Conservation (phyloP, 805 yeast genomes). For the Lipomyces starkeyi region DNA sequence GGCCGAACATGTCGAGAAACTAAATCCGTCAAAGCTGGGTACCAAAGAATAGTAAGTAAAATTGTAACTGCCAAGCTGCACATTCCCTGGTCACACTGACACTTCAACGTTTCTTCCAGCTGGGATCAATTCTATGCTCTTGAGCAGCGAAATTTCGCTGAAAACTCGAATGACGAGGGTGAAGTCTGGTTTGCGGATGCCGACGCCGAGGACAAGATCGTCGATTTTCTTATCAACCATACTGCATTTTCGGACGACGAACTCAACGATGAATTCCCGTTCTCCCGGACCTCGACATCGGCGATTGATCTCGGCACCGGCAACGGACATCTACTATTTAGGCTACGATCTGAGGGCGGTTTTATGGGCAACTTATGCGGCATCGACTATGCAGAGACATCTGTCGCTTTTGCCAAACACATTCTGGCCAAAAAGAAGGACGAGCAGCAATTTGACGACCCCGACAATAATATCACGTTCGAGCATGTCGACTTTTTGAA, state of each 20-base stretch:
- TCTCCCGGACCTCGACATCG: slow-evolving; percentile 17
- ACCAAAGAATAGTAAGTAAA: slow-evolving; percentile 71
- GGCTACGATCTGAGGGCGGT: slow-evolving; percentile 66
- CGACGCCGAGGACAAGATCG: slow-evolving; percentile 87
- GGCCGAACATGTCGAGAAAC: slow-evolving; percentile 43
- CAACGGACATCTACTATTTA: slow-evolving; percentile 86
- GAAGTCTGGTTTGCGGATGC: slow-evolving; percentile 97
- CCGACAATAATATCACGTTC: slow-evolving; percentile 53
- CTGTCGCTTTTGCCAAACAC: slow-evolving; percentile 74
- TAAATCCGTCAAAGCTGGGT: slow-evolving; percentile 83
- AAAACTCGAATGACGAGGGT: slow-evolving; percentile 84
- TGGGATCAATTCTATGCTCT: slow-evolving; percentile 87
- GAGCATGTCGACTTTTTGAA: slow-evolving; percentile 71
- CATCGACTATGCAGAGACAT: slow-evolving; percentile 81
- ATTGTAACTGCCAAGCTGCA: background rate
- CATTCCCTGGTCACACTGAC: background rate
- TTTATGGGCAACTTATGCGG: slow-evolving; percentile 65
- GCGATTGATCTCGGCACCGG: slow-evolving; percentile 77
- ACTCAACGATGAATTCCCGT: slow-evolving; percentile 21
- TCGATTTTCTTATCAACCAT: slow-evolving; percentile 68
- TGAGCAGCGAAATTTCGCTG: slow-evolving; percentile 73
- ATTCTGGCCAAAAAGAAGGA: slow-evolving; percentile 55
- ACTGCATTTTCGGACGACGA: slow-evolving; percentile 44
- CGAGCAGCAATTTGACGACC: slow-evolving; percentile 44
- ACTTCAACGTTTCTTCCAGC: slow-evolving; percentile 40